Base-by-base conservation (phyloP, 768 basidiomycete species). In the Butyriboletus loyo region DNA sequence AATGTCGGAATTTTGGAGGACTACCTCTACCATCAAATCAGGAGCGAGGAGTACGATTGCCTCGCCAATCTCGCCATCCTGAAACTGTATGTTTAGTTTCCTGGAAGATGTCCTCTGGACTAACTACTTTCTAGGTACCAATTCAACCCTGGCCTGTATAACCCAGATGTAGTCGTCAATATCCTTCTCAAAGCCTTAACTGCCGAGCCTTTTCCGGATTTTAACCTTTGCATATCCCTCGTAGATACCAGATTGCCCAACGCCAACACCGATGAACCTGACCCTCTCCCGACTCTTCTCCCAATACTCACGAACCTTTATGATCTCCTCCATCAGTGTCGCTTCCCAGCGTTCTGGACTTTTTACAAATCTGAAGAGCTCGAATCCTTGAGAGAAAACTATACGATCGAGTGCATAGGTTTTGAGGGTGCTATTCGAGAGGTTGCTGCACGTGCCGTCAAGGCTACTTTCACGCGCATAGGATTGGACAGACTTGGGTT, bases 1-100 rank as follows among this genome's bases (percentile, higher is more conserved):
- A 98, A 98, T 69, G 85, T 96, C 53, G 77, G 84, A 34, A 89
- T 94, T 59, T 85, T 98, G 53, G 96, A 98, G 73, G 96, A 98
- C 68, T 98, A 98, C 74, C 84, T 98, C 54, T 92, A 91, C 70
- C 87, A 92, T 68, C 96, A 99, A 72, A 92, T 93, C 57, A 81
- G 88, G 60, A 87, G 84, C 63, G 86, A 88, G 60, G 89, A 92
- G 67, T 98, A 98, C 62, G 96, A 99, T 71, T 87, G 91, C 62
- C 81, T 98, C 37, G 92, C 96, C 28, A 98, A 98, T 73, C 77
- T 98, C 36, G 95, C 95, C 44, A 93, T 97, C 57, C 70, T 98
- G 43, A 98, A 98, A 73, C 75, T 98, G 90, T 94, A 59, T 34
- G 81, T 46, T 30, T 39, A 14, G 25, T 36, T 45, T 24, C 49